A percentile compares a stretch with the other conserved stretches of the same genome.
Conservation (phyloP, 2,329 filamentous ascomycete species). For the Ceratocystis diversiconidia region DNA sequence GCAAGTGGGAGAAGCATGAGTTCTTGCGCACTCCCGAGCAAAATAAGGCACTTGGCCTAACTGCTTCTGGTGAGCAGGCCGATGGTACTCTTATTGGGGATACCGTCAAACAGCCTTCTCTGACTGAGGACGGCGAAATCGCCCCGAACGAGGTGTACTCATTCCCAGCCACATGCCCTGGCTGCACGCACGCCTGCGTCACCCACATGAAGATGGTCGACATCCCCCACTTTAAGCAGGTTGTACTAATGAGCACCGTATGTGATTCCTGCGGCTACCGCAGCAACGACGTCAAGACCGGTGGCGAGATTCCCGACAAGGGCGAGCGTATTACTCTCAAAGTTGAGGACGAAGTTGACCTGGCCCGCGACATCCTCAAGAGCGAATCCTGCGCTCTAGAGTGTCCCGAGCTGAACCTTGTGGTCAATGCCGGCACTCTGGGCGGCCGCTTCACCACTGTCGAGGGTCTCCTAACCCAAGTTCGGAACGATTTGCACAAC, state of each 20-base stretch:
- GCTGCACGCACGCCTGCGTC: conserved; percentile 69
- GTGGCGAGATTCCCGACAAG: conserved; percentile 74
- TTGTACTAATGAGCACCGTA: conserved; percentile 86
- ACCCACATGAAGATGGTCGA: conserved; percentile 99
- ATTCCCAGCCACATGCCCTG: conserved; percentile 83
- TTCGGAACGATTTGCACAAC: conserved; percentile 73
- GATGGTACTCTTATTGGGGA: conserved; percentile 24
- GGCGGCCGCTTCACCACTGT: conserved; percentile 95
- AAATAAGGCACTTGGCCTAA: conserved; percentile 71
- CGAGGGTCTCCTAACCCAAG: conserved; percentile 82
- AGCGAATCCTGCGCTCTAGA: conserved; percentile 79
- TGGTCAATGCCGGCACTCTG: conserved; percentile 83
- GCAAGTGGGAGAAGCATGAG: conserved; percentile 78
- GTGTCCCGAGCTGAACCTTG: conserved; percentile 74
- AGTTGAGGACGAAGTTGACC: conserved; percentile 55
- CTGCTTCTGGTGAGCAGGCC: conserved; percentile 36
- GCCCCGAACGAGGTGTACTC: conserved; percentile 82
- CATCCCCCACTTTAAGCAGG: conserved; percentile 95
- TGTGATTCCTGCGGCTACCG: conserved; percentile 88
- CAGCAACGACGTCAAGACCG: conserved; percentile 95
- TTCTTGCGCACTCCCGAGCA: conserved; percentile 73
- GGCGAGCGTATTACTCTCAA: conserved; percentile 70
- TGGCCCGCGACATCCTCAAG: conserved; percentile 89
- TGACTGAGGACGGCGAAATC: conserved; percentile 56
- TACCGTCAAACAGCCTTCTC: conserved; percentile 21